phyloP scores from a whole-genome alignment of 208 protist genomes.

The Leishmania arabica region DNA sequence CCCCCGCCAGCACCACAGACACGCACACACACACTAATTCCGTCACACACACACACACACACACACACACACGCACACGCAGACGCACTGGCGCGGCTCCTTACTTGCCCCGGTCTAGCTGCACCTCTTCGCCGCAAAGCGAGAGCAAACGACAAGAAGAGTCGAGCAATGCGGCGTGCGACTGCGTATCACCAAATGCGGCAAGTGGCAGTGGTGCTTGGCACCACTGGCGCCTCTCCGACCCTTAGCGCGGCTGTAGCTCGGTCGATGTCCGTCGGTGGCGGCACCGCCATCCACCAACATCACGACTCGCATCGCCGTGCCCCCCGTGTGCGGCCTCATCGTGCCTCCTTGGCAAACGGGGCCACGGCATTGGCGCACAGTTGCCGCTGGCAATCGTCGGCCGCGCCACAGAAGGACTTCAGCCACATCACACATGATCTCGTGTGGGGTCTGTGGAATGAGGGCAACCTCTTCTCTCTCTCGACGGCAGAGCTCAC shows the following conservation, averaged over 20 bases:
- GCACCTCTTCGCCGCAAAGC: background rate
- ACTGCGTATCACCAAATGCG: background rate
- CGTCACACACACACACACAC: no score
- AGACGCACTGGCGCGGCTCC: no score
- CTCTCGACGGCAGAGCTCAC: conserved; percentile 79
- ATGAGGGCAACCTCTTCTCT: conserved; percentile 93
- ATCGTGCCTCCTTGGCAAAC: background rate
- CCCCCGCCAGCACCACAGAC: no score
- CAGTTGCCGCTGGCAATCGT: conserved; percentile 21
- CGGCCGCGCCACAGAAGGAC: conserved; percentile 10
- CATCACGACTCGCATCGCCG: background rate
- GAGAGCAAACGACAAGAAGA: background rate
- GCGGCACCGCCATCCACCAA: background rate
- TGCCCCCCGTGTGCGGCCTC: background rate
- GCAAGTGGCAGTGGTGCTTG: background rate
- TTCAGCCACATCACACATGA: conserved; percentile 78
- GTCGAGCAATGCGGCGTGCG: background rate
- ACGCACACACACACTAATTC: no score
- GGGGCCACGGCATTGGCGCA: background rate
- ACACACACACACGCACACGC: no score
- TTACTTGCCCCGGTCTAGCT: background rate
- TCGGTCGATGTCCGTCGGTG: background rate
- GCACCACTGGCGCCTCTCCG: background rate
- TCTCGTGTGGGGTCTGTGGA: conserved; percentile 91
- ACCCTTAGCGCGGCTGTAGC: background rate